Evolutionary conservation across 208 protist species (phyloP), one percentile per base, ranked within the genome.

Genomic region (Acanthamoeba sp.): DNA sequence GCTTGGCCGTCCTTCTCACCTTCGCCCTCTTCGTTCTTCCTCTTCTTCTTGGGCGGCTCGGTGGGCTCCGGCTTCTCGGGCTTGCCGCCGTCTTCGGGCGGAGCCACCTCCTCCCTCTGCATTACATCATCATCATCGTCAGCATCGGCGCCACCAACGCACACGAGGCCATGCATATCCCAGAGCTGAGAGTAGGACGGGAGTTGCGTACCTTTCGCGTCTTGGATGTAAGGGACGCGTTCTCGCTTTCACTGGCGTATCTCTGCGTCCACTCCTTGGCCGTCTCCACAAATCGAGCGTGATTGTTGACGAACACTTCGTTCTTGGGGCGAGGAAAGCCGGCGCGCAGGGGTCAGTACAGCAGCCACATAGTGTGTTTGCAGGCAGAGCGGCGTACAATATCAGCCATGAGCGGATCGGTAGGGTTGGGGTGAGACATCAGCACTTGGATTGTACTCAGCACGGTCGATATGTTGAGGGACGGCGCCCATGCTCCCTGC

Each of bases 331-430:
- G 34, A 78, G 34, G 57, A 64, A 64, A 64, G 24, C 24, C 20
- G 16, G 16, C 16, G 57, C 57, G 24, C 24, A 24, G 24, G 57
- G 16, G 16, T 64, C 20, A 64, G 57, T n/a, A 64, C 57, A 64
- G 24, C 57, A 64, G 20, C 16, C 20, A 24, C 16, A 24, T n/a
- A 78, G 69, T n/a, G n/a, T n/a, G 73, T 36, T 71, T n/a, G n/a
- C n/a, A n/a, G n/a, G n/a, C n/a, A n/a, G n/a, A n/a, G n/a, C n/a
- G n/a, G 36, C 38, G 45, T 93, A 96, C 95, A 94, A 97, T 97
- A 20, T 97, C 95, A n/a, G 40, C 36, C 95, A 97, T 96, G 40
- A 97, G 71, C 34, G 73, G 84, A 82, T 97, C 97, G 69, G 96
- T 87, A 36, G 95, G 94, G 91, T 97, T 97, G 20, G 97, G 97